Conservation (phyloP, 441 rosid species). For the Cnidoscolus chayamansa region DNA sequence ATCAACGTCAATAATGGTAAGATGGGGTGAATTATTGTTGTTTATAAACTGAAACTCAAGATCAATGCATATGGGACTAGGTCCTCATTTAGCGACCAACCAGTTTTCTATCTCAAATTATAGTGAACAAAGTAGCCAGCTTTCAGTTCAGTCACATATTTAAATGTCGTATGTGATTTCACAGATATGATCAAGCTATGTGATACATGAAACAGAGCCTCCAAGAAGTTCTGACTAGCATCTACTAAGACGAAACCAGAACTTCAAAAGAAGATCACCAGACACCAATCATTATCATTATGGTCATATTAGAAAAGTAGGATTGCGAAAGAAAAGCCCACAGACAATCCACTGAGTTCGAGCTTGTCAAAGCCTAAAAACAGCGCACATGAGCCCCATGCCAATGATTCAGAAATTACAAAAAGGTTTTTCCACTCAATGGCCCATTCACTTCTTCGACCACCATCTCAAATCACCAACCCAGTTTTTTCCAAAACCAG, state of each 20-base stretch:
- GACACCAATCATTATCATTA: constrained; percentile 3
- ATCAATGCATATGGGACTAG: background rate
- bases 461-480: constrained; percentile 9
- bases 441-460: constrained; percentile 16
- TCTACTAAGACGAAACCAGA: background rate
- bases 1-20: background rate
- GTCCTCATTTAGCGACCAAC: no score
- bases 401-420: constrained; percentile 14
- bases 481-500: constrained; percentile 18
- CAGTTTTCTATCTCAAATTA: background rate
- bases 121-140: background rate
- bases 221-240: background rate
- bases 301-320: constrained; percentile 8
- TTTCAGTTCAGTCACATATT: background rate
- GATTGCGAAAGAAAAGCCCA: constrained; percentile 7
- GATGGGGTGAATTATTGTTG: background rate
- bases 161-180: background rate
- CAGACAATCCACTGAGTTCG: constrained; percentile 6
- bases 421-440: constrained; percentile 19
- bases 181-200: background rate
- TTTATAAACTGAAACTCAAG: background rate
- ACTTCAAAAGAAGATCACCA: background rate
- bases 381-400: constrained; percentile 23
- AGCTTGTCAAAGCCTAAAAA: constrained; percentile 17
- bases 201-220: background rate